phyloP scores from a whole-genome alignment of 495 filamentous ascomycete species.

The Aspergillus panamensis region DNA sequence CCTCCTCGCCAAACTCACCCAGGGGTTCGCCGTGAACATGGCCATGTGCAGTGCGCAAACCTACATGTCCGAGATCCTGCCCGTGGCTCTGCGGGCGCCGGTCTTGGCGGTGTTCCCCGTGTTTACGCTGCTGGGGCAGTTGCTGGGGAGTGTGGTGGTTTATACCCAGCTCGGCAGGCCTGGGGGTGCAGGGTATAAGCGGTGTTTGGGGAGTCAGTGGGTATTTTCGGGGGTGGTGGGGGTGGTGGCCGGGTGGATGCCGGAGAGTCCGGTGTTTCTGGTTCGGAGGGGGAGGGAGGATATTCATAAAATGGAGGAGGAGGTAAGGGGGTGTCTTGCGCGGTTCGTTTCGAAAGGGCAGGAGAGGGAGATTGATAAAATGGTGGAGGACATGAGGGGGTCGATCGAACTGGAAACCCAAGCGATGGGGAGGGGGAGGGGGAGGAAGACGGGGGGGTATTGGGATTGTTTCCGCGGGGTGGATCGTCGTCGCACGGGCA shows the following conservation, averaged over 20 bases:
- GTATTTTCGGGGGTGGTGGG: slow-evolving; percentile 47
- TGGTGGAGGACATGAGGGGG: slow-evolving; percentile 20
- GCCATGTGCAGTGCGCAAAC: slow-evolving; percentile 42
- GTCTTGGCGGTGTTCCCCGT: slow-evolving; percentile 44
- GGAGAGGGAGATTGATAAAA: slow-evolving; percentile 13
- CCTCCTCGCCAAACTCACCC: slow-evolving; percentile 34
- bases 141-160: slow-evolving; percentile 42
- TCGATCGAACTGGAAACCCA: slow-evolving; percentile 29
- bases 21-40: slow-evolving; percentile 42
- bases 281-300: slow-evolving; percentile 59
- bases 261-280: slow-evolving; percentile 73
- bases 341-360: slow-evolving; percentile 17
- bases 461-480: slow-evolving; percentile 44
- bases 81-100: slow-evolving; percentile 38
- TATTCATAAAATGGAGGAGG: no score
- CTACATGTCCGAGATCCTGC: slow-evolving; percentile 47
- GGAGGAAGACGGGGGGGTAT: slow-evolving; percentile 33
- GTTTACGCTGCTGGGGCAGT: slow-evolving; percentile 44
- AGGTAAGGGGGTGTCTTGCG: slow-evolving; percentile 44
- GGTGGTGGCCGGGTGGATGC: slow-evolving; percentile 64
- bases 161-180: slow-evolving; percentile 23
- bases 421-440: neutral
- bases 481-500: slow-evolving; percentile 44
- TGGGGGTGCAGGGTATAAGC: slow-evolving; percentile 22
- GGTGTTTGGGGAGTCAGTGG: slow-evolving; percentile 36